Evolutionary conservation across 2,329 filamentous ascomycete genomes (phyloP).

Genomic region (Aureobasidium uvarum): DNA sequence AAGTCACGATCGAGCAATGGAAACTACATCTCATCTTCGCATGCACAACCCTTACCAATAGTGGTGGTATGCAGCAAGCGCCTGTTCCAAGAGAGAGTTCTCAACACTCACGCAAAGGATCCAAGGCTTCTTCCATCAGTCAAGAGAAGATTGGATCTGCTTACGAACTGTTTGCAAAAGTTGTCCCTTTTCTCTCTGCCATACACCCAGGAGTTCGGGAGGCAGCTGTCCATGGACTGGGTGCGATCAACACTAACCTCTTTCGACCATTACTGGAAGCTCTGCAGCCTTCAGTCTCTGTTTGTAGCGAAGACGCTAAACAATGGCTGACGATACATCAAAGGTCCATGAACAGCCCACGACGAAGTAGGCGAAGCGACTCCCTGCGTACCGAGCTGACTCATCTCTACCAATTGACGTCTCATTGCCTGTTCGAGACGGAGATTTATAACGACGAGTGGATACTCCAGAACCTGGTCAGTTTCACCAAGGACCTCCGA

Average conservation of each 20-base stretch:
- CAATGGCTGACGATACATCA: constrained; percentile 73
- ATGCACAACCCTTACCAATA: constrained; percentile 86
- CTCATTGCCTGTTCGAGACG: constrained; percentile 76
- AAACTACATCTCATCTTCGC: constrained; percentile 96
- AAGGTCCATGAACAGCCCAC: constrained; percentile 76
- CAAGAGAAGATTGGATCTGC: constrained; percentile 84
- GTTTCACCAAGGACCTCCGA: constrained; percentile 87
- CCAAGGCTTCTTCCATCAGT: constrained; percentile 64
- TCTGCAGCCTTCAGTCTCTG: constrained; percentile 78
- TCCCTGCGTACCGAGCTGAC: constrained; percentile 89
- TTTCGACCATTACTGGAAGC: constrained; percentile 90
- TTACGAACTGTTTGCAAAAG: constrained; percentile 81
- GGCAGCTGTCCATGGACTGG: constrained; percentile 86
- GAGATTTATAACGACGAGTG: constrained; percentile 76
- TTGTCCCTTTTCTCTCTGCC: constrained; percentile 82
- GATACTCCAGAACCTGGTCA: constrained; percentile 82
- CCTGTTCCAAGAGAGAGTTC: constrained; percentile 52
- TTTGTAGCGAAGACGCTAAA: constrained; percentile 85
- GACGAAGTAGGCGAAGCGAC: constrained; percentile 80
- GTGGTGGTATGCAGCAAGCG: constrained; percentile 58
- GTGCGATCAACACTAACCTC: constrained; percentile 91
- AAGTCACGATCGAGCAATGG: constrained; percentile 94
- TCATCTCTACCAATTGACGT: constrained; percentile 91
- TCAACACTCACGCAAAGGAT: constrained; percentile 79
- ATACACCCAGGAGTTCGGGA: constrained; percentile 79